These are phyloP conservation scores for Penicillium sp. DNA, from an alignment of 2,329 filamentous ascomycete species.

Conservation along the genomic window DNA sequence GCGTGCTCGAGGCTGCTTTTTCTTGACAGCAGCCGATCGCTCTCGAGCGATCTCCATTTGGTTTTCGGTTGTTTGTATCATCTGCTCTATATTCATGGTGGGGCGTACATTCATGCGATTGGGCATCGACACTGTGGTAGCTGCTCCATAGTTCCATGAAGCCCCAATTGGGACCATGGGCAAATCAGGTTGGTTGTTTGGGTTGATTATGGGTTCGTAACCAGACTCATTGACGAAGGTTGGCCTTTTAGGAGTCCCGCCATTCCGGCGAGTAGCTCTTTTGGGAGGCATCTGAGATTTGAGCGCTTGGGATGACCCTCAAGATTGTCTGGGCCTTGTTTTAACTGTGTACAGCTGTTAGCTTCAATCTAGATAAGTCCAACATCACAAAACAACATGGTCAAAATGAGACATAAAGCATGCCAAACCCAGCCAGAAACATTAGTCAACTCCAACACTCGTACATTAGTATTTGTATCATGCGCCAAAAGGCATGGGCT, in stretches of 20 bases:
- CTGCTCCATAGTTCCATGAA: conserved; percentile 45
- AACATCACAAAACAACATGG: not conserved
- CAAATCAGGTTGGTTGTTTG: conserved; percentile 24
- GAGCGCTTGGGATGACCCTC: not conserved
- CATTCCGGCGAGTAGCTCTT: conserved; percentile 20
- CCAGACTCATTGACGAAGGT: not conserved
- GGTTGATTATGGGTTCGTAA: conserved; percentile 2
- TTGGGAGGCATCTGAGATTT: conserved; percentile 29
- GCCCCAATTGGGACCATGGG: conserved; percentile 42
- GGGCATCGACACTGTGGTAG: conserved; percentile 37
- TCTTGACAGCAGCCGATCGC: conserved; percentile 22
- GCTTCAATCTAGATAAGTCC: not conserved
- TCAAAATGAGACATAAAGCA: not conserved
- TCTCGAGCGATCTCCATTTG: conserved; percentile 27
- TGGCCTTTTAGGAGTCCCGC: conserved; percentile 9
- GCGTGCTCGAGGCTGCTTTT: conserved; percentile 12
- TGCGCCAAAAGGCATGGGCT: not conserved
- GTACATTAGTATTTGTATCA: not conserved
- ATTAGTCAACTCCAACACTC: not conserved
- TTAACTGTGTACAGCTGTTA: not conserved
- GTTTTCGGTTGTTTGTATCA: conserved; percentile 38
- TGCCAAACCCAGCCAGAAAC: not conserved
- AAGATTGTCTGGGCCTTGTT: not conserved
- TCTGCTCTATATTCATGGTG: conserved; percentile 31
- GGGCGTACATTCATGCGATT: conserved; percentile 34